A percentile compares a stretch with the other conserved stretches of the same genome.
These are phyloP conservation scores for Corynascus novoguineensis DNA, from an alignment of 495 filamentous ascomycete genomes.

Conservation along the genomic window DNA sequence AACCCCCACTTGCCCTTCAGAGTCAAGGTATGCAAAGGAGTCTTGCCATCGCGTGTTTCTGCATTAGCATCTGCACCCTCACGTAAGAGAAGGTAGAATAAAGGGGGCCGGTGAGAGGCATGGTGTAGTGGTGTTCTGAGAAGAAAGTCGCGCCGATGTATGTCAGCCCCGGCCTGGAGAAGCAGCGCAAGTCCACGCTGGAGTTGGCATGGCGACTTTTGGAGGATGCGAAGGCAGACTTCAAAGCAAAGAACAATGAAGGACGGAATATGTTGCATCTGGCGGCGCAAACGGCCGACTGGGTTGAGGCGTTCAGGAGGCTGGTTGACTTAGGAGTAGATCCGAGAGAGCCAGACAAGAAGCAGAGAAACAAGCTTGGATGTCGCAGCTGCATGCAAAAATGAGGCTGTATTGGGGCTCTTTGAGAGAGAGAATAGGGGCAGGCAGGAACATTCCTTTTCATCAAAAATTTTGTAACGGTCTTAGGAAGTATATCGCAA, in stretches of 20 bases:
- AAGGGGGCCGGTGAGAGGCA: conserved; percentile 2
- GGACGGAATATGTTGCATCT: conserved; percentile 19
- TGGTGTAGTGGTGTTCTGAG: conserved; percentile 19
- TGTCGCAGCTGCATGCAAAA: not conserved
- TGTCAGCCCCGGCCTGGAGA: conserved; percentile 19
- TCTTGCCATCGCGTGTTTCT: conserved; percentile 15
- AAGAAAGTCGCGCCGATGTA: conserved; percentile 17
- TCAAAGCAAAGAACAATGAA: conserved; percentile 5
- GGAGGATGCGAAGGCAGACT: conserved; percentile 11
- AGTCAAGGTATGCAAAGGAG: conserved; percentile 14
- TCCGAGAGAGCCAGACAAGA: not conserved
- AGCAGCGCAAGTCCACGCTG: conserved; percentile 21
- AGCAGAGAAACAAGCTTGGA: not conserved
- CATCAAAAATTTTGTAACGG: too few species aligned
- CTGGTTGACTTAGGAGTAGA: not conserved
- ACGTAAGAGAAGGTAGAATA: conserved; percentile 25
- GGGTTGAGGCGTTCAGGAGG: conserved; percentile 16
- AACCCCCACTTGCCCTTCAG: conserved; percentile 8
- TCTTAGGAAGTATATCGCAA: too few species aligned
- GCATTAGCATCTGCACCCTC: conserved; percentile 24
- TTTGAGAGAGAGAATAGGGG: not conserved
- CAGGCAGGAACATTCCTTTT: too few species aligned
- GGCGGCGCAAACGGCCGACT: conserved; percentile 8
- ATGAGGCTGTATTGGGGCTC: not conserved
- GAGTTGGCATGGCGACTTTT: conserved; percentile 6